These are phyloP conservation scores for Gentiana straminea DNA, from an alignment of 257 asterid genomes.

Conservation along the genomic window DNA sequence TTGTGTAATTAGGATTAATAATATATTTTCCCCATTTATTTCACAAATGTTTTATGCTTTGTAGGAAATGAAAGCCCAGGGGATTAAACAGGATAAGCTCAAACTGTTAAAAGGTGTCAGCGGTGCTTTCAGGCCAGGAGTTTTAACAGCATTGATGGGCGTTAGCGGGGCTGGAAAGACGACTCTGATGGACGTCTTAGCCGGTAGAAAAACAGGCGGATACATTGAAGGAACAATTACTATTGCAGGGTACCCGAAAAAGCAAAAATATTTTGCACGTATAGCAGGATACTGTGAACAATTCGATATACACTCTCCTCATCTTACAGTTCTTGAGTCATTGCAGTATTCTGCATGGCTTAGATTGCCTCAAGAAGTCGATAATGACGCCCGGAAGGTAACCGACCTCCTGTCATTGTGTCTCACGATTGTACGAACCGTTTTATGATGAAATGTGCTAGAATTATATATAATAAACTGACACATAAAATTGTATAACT, in stretches of 20 bases:
- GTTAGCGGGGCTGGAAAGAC: slow-evolving; percentile 94
- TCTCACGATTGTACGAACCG: too few species aligned
- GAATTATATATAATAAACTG: too few species aligned
- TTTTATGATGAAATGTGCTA: too few species aligned
- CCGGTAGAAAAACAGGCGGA: slow-evolving; percentile 88
- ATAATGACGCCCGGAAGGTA: slow-evolving; percentile 49
- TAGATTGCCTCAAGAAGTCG: slow-evolving; percentile 57
- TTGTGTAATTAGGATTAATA: too few species aligned
- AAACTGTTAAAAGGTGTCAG: slow-evolving; percentile 55
- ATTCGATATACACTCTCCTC: slow-evolving; percentile 74
- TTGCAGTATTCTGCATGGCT: slow-evolving; percentile 78
- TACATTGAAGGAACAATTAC: slow-evolving; percentile 53
- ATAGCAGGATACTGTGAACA: slow-evolving; percentile 85
- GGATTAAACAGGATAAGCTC: slow-evolving; percentile 44
- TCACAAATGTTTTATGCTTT: neutral
- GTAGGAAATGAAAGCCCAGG: slow-evolving; percentile 69
- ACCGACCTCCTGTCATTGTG: neutral
- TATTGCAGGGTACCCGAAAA: slow-evolving; percentile 69
- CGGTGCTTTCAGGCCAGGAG: slow-evolving; percentile 79
- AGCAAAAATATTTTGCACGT: slow-evolving; percentile 80
- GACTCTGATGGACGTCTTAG: slow-evolving; percentile 85
- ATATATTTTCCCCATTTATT: too few species aligned
- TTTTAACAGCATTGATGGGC: slow-evolving; percentile 79
- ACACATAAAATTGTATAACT: too few species aligned
- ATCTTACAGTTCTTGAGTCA: slow-evolving; percentile 73